Evolutionary conservation across 2,329 filamentous ascomycete species (phyloP).

Genomic region (Phialophora tarda): DNA sequence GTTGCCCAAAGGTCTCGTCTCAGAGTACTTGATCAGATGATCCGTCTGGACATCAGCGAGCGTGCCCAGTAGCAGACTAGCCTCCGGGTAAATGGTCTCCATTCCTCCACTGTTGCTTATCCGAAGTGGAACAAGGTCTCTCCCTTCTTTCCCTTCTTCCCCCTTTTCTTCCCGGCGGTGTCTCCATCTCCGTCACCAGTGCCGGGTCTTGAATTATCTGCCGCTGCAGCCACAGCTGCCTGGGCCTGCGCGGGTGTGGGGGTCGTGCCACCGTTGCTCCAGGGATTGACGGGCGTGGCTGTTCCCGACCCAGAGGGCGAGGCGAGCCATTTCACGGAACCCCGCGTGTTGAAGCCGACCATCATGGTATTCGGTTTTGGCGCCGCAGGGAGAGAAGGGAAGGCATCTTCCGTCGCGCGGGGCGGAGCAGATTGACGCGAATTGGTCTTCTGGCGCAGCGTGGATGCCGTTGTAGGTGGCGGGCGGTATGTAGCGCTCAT

Average conservation of each 20-base stretch:
- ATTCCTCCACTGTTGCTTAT: slow-evolving; percentile 23
- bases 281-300: slow-evolving; percentile 45
- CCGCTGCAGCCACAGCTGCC: slow-evolving; percentile 23
- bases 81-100: neutral
- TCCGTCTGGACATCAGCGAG: neutral
- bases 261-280: slow-evolving; percentile 42
- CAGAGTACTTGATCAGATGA: neutral
- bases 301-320: slow-evolving; percentile 43
- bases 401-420: slow-evolving; percentile 62
- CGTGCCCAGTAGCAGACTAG: neutral
- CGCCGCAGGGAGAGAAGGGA: slow-evolving; percentile 81
- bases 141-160: slow-evolving; percentile 49
- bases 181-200: slow-evolving; percentile 38
- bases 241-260: slow-evolving; percentile 35
- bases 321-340: slow-evolving; percentile 52
- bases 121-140: slow-evolving; percentile 51
- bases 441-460: slow-evolving; percentile 21
- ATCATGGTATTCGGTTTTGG: slow-evolving; percentile 67
- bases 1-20: neutral
- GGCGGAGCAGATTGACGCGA: slow-evolving; percentile 40
- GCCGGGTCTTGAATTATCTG: slow-evolving; percentile 32
- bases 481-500: slow-evolving; percentile 29
- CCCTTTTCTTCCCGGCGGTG: slow-evolving; percentile 38
- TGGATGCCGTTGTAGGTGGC: slow-evolving; percentile 25
- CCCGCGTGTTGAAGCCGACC: slow-evolving; percentile 52